Evolutionary conservation across 768 basidiomycete species (phyloP), one percentile per base, ranked within the genome.

Genomic region (Scleroderma bovista): DNA sequence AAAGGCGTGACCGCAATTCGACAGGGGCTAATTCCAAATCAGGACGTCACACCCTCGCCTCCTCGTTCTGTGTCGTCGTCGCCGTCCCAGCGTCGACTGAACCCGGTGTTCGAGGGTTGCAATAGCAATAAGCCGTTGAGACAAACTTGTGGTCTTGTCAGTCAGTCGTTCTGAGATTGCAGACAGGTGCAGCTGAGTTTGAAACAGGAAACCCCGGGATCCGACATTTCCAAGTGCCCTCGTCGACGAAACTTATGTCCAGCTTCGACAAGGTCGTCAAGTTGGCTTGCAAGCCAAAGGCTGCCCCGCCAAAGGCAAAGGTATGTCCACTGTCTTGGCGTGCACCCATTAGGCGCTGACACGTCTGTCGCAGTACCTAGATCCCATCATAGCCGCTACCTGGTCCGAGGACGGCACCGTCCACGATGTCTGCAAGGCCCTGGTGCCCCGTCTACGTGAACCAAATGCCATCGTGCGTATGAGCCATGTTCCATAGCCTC

Each of bases 271-370:
- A 98, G 76, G 84, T 88, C 62, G 88, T 98, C 59, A 96, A 95
- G 72, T 72, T 91, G 65, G 96, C 95, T 13, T 97, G 93, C 73
- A 97, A 97, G 77, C 91, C 94, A 50, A 98, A 98, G 73, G 83
- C 90, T 41, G 91, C 92, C 2, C 84, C 91, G 2, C 96, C 96
- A 54, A 99, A 99, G 72, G 72, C 92, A 56, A 99, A 99, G 80
- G 94, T 92, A 52, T 16, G 70, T 65, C 1, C 17, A 7, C 15
- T 32, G 23, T 20, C 4, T 17, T 16, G 3, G 6, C 19, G 34
- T 38, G 40, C n/a, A 34, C n/a, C n/a, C n/a, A 33, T 7, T 10
- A 11, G 2, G 16, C 7, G 39, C 44, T 52, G 38, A 47, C 47
- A 19, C 8, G 39, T 32, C 37, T 31, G 26, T 42, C 20, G 13